Evolutionary conservation across 164 flowering plant species (phyloP), one percentile per base, ranked within the genome.

Genomic region (Sextonia rubra): DNA sequence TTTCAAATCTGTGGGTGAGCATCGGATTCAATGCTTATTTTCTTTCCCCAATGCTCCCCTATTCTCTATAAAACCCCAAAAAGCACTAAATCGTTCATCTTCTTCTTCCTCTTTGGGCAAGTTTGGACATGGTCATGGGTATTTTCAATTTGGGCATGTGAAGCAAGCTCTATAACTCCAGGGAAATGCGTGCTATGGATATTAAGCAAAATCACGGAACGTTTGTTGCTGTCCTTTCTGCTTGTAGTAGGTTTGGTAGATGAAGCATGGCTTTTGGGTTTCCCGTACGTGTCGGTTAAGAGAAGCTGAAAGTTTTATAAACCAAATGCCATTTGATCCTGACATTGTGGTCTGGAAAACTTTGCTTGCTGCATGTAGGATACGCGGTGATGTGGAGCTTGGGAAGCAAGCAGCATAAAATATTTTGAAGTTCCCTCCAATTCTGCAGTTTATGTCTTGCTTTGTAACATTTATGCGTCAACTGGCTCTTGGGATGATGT

Each of bases 181-280:
- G 3, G 30, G 77, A 55, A 22, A 89, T 91, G 96, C 78, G 72
- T 74, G 75, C 69, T 61, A 12, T 69, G 25, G 88, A 82, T 30
- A 62, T 86, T 8, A 79, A 78, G 77, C 93, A 93, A 48, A 85
- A 87, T 63, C 77, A 88, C 56, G 85, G 87, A 25, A 89, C 93
- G 1, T 78, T 84, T 69, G 77, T 89, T 12, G 93, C 91, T 11
- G 90, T 86, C 66, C 86, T 91, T 37, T 81, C 89, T 49, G 91
- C 93, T 56, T 91, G 93, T 72, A 85, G 87, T 86, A 25, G 93
- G 93, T 58, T 73, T 85, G 71, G 84, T 86, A 17, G 89, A 88
- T 48, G 90, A 89, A 78, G 91, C 76, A 76, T 89, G 74, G 86
- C 86, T 64, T 66, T 70, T 89, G n/a, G n/a, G 77, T 85, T 89